These are phyloP conservation scores for Sugiyamaella lignohabitans DNA, from an alignment of 805 yeast species.

Conservation along the genomic window DNA sequence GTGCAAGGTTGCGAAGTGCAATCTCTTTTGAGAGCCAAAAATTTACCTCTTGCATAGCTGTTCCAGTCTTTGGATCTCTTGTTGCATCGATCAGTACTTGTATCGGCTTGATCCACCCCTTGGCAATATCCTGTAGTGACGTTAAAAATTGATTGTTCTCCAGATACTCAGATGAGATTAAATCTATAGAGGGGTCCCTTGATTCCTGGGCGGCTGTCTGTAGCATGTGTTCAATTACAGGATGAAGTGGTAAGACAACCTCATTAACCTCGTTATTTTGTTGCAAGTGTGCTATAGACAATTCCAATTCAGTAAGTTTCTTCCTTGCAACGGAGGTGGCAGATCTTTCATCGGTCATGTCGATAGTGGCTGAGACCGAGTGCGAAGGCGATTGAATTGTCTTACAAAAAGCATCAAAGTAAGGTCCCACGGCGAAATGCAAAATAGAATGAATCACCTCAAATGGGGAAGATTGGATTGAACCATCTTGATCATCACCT, in stretches of 20 bases:
- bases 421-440: conserved; percentile 59
- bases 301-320: conserved; percentile 60
- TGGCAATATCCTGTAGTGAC: conserved; percentile 59
- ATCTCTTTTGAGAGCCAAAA: conserved; percentile 74
- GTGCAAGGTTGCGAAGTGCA: conserved; percentile 48
- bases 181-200: conserved; percentile 20
- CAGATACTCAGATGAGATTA: conserved; percentile 35
- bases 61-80: conserved; percentile 50
- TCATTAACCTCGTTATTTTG: conserved; percentile 66
- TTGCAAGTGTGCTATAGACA: conserved; percentile 61
- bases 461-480: conserved; percentile 26
- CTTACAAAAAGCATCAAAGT: conserved; percentile 50
- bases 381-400: conserved; percentile 7
- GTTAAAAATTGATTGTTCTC: conserved; percentile 56
- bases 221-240: conserved; percentile 39
- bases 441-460: conserved; percentile 56
- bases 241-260: conserved; percentile 46
- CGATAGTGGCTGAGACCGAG: not conserved
- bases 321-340: conserved; percentile 46
- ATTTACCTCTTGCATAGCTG: conserved; percentile 59
- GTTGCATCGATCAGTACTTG: conserved; percentile 49
- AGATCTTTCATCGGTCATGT: conserved; percentile 9
- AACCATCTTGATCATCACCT: conserved; percentile 2
- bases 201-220: conserved; percentile 27
- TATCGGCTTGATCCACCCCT: conserved; percentile 64